Evolutionary conservation across 2,329 filamentous ascomycete genomes (phyloP), one percentile per base, ranked within the genome.

Genomic region (Pyrenochaeta sp.): DNA sequence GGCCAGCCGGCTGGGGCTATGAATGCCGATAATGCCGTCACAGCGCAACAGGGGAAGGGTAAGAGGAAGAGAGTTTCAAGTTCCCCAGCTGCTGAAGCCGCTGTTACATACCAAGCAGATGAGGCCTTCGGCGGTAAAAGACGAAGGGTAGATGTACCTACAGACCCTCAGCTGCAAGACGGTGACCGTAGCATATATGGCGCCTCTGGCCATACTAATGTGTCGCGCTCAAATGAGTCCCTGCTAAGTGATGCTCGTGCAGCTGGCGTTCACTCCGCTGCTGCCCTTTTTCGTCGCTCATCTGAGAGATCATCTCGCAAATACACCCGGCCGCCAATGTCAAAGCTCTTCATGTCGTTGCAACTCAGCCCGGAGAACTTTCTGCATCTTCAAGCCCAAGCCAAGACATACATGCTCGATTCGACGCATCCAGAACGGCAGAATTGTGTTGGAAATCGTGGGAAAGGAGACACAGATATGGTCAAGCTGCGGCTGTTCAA

Each of bases 381-480:
- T 56, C 65, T 86, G 14, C 79, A 82, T 43, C 69, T 86, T 6
- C 83, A 85, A 63, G 78, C 81, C 15, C 81, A 81, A 12, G 83
- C 83, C 0, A 86, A 86, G 56, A 68, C 69, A 10, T 86, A 83
- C 63, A 86, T 86, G 84, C 77, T 86, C 4, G 79, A 85, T 60
- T 73, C 80, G n/a, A 68, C 75, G 1, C 76, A 85, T 52, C 83
- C 82, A 0, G 83, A 85, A 55, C 75, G 84, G 15, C 80, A 82
- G 48, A 79, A 80, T n/a, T 85, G 83, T 52, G 82, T 86, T 7
- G 83, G 83, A 3, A 83, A 83, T 56, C 78, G 83, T 39, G 81
- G 82, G 2, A 82, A 80, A 51, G 81, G 81, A 0, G 82, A 84
- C 49, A 80, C 80, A 0, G 83, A 85, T 47, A 82, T 84, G 77